These are phyloP conservation scores for Xylariaceae sp. DNA, from an alignment of 2,329 filamentous ascomycete genomes.

Conservation along the genomic window DNA sequence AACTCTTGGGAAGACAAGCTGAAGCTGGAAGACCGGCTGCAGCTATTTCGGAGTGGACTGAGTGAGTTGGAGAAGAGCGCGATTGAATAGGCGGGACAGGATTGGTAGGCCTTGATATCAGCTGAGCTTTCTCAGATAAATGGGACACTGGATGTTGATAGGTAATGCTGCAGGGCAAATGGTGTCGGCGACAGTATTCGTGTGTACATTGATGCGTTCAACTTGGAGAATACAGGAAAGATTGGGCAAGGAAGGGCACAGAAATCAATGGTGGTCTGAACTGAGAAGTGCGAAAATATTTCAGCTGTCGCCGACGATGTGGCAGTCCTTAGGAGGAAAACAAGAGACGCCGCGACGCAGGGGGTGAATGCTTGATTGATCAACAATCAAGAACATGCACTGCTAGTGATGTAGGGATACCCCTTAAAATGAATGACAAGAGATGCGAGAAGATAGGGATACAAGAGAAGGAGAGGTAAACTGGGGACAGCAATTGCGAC, in stretches of 20 bases:
- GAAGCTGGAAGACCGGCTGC: not conserved
- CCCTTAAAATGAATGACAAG: not conserved
- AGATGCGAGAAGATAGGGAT: not conserved
- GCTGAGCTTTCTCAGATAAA: constrained; percentile 3
- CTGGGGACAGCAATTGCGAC: not conserved
- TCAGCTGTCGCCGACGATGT: not conserved
- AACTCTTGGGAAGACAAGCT: not conserved
- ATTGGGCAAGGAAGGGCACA: not conserved
- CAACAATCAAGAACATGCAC: constrained; percentile 20
- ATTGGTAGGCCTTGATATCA: not conserved
- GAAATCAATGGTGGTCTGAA: not conserved
- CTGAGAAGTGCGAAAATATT: not conserved
- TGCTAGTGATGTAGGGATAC: not conserved
- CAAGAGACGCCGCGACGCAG: not conserved
- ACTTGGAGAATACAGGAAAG: not conserved
- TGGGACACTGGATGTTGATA: not conserved
- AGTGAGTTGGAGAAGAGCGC: constrained; percentile 2
- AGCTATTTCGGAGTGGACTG: not conserved
- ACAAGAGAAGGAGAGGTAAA: not conserved
- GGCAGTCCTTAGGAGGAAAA: not conserved
- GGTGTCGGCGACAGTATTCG: not conserved
- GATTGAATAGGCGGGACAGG: not conserved
- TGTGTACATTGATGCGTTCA: not conserved
- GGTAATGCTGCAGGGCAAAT: not conserved
- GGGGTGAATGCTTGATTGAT: constrained; percentile 19